Evolutionary conservation across 1,284 basidiomycete species (phyloP).

Genomic region (Sphagnurus paluster): DNA sequence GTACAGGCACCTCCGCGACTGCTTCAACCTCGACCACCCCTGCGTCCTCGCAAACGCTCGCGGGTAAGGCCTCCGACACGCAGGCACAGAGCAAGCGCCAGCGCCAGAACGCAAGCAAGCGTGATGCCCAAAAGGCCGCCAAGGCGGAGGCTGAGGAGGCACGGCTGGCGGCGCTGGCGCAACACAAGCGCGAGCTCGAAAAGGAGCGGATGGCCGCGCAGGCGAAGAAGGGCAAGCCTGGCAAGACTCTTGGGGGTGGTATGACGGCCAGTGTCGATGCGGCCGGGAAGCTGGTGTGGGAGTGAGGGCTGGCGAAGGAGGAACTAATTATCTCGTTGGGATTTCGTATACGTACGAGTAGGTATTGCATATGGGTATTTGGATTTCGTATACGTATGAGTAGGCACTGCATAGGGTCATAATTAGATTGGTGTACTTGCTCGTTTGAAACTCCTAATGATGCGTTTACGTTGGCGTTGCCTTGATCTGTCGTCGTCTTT

Average conservation of each 20-base stretch:
- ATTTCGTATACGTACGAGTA: too few species aligned
- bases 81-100: conserved; percentile 62
- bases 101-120: conserved; percentile 63
- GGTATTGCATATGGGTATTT: too few species aligned
- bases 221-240: conserved; percentile 14
- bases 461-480: too few species aligned
- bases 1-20: conserved; percentile 1
- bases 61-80: conserved; percentile 31
- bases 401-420: too few species aligned
- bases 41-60: conserved; percentile 19
- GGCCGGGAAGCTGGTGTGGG: conserved; percentile 57
- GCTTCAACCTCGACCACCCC: conserved; percentile 1
- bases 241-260: conserved; percentile 47
- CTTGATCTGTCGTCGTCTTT: too few species aligned
- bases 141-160: conserved; percentile 58
- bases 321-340: too few species aligned
- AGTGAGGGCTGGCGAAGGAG: too few species aligned
- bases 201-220: conserved; percentile 51
- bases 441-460: too few species aligned
- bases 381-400: too few species aligned
- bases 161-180: conserved; percentile 48
- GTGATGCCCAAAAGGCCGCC: conserved; percentile 55
- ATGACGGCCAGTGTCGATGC: conserved; percentile 54
- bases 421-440: too few species aligned
- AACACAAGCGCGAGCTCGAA: conserved; percentile 65